Evolutionary conservation across 768 basidiomycete genomes (phyloP), one percentile per base, ranked within the genome.

Genomic region (Lentinula guzmanii): DNA sequence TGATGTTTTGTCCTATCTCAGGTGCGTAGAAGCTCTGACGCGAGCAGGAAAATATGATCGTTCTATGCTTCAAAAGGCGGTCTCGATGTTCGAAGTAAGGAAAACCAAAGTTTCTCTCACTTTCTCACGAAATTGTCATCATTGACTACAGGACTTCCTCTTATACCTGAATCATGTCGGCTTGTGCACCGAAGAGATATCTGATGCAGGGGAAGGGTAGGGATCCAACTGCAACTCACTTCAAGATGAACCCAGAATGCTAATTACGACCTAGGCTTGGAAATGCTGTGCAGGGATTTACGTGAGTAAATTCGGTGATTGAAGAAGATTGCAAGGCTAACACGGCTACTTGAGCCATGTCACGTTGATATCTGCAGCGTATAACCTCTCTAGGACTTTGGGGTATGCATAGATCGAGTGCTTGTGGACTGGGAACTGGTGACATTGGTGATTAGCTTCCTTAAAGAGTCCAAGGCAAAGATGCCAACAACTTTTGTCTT

Each of bases 271-370:
- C 15, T 55, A 91, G 91, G 13, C 80, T 94, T 43, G 91, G 91
- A 5, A 94, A 94, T 64, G 89, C 91, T 1, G 91, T 93, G 18
- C 92, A 94, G 73, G 92, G 91, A 37, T 94, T 94, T 73, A 94
- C 91, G 89, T 90, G 72, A 65, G 89, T 82, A 11, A 35, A 28
- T 21, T 5, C 10, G 16, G 10, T 55, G 16, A 15, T 31, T 52
- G 5, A 3, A 39, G 24, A 37, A 3, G 8, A 9, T 39, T 41
- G 13, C 11, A 28, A 55, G 34, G 18, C 33, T 55, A 37, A 55
- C 33, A 18, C 21, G 15, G 11, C 42, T 45, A 13, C 34, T 4
- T 46, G 56, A 91, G 90, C 11, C 90, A 93, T 62, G 90, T 93
- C 64, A 93, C 90, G 0, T 75, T 93, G 58, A 93, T 93, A 58